phyloP scores from a whole-genome alignment of 169 alveolate genomes.

The Cryptosporidium canis region DNA sequence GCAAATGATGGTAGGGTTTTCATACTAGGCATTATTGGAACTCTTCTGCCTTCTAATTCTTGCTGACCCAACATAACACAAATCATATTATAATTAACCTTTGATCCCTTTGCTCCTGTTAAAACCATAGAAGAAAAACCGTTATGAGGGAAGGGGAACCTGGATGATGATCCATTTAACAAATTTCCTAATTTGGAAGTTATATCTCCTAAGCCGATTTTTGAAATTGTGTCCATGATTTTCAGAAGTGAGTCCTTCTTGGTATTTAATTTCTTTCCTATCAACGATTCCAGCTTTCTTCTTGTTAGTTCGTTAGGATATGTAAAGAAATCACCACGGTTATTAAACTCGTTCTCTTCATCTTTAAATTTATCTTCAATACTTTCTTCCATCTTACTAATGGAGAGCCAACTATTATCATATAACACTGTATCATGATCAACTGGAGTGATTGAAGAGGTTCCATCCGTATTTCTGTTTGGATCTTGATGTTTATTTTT shows the following conservation, averaged over 20 bases:
- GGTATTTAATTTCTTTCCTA: conserved; percentile 78
- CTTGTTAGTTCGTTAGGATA: conserved; percentile 79
- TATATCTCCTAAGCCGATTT: conserved; percentile 58
- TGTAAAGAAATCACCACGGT: conserved; percentile 66
- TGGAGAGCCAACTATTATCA: conserved; percentile 47
- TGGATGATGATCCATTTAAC: conserved; percentile 50
- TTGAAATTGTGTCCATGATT: conserved; percentile 57
- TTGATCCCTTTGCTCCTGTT: conserved; percentile 97
- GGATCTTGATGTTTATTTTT: not conserved
- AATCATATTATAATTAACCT: conserved; percentile 93
- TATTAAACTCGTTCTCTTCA: not conserved
- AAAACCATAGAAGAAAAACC: conserved; percentile 96
- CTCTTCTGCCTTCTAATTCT: conserved; percentile 96
- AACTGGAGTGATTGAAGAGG: not conserved
- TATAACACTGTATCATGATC: not conserved
- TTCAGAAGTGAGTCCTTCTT: conserved; percentile 49
- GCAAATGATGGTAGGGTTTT: conserved; percentile 94
- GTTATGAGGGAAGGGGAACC: conserved; percentile 92
- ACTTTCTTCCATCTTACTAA: conserved; percentile 19
- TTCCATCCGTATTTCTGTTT: not conserved
- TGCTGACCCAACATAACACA: conserved; percentile 94
- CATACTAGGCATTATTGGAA: conserved; percentile 93
- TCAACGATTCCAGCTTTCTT: conserved; percentile 74
- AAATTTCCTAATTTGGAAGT: conserved; percentile 51
- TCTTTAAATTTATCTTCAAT: not conserved